These are phyloP conservation scores for Erysimum cheiri DNA, from an alignment of 441 rosid genomes.

Conservation along the genomic window DNA sequence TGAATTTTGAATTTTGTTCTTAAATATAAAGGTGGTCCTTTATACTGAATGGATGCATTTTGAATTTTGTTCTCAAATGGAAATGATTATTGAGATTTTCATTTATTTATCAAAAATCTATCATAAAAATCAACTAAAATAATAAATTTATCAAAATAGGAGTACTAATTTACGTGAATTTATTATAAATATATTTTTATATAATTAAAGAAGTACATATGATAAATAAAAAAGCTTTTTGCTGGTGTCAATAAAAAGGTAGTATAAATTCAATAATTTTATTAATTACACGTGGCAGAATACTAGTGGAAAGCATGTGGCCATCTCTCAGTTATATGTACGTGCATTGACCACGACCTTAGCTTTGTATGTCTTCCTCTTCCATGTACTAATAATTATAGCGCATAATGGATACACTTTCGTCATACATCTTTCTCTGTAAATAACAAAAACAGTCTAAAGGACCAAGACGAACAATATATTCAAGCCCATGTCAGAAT, in stretches of 20 bases:
- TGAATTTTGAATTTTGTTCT: not conserved
- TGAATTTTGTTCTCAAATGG: not conserved
- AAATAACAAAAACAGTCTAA: not conserved
- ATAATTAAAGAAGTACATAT: not conserved
- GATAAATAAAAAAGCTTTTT: not conserved
- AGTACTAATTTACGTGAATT: not conserved
- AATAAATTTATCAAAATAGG: not conserved
- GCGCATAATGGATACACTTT: constrained; percentile 14
- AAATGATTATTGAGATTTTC: not conserved
- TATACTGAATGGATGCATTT: not conserved
- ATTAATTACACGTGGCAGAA: constrained; percentile 17
- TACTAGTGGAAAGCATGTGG: constrained; percentile 18
- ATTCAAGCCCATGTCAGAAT: constrained; percentile 25
- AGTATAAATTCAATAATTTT: not conserved
- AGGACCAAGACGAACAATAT: constrained; percentile 14
- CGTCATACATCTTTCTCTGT: constrained; percentile 25
- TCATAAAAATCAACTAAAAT: not conserved
- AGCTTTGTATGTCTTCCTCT: not conserved
- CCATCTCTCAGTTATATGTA: constrained; percentile 26
- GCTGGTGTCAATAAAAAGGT: constrained; percentile 1
- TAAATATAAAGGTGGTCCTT: not conserved
- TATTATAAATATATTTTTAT: not conserved
- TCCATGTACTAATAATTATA: constrained; percentile 34
- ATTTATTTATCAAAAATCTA: not conserved
- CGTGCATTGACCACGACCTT: constrained; percentile 36